Evolutionary conservation across 2,329 filamentous ascomycete species (phyloP).

Genomic region (Monosporascus sp.): DNA sequence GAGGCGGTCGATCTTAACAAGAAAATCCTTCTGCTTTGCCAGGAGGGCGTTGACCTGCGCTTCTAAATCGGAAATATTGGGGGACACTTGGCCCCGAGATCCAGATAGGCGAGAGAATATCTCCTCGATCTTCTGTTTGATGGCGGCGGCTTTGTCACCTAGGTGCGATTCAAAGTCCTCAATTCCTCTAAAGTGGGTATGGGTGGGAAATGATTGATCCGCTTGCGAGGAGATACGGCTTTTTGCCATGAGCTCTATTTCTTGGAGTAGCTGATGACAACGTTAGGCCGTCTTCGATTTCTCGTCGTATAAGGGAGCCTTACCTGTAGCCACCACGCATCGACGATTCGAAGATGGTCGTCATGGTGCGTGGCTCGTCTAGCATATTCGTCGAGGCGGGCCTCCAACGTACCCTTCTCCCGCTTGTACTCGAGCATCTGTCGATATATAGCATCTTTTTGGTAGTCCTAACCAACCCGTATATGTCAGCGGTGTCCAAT

Average conservation of each 20-base stretch:
- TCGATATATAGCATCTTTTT: slow-evolving; percentile 94
- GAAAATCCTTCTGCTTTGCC: slow-evolving; percentile 75
- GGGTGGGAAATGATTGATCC: slow-evolving; percentile 49
- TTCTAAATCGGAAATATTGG: slow-evolving; percentile 70
- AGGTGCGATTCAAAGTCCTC: slow-evolving; percentile 79
- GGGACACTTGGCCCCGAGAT: slow-evolving; percentile 49
- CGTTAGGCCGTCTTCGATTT: slow-evolving; percentile 1
- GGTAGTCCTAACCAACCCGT: slow-evolving; percentile 61
- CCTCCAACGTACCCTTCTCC: slow-evolving; percentile 76
- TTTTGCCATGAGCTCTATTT: slow-evolving; percentile 55
- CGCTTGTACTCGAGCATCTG: slow-evolving; percentile 98
- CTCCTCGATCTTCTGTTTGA: slow-evolving; percentile 67
- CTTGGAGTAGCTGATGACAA: slow-evolving; percentile 52
- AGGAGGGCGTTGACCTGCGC: slow-evolving; percentile 69
- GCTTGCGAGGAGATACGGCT: slow-evolving; percentile 39
- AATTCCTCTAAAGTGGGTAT: slow-evolving; percentile 56
- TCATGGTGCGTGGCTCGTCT: slow-evolving; percentile 79
- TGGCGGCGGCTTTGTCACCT: slow-evolving; percentile 66
- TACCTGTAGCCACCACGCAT: slow-evolving; percentile 94
- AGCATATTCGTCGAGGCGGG: slow-evolving; percentile 72
- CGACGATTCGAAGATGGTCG: slow-evolving; percentile 84
- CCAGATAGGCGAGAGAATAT: slow-evolving; percentile 57
- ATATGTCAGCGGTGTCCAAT: slow-evolving; percentile 29
- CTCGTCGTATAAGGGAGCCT: slow-evolving; percentile 23
- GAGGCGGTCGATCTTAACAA: slow-evolving; percentile 70